These are phyloP conservation scores for Imleria badia DNA, from an alignment of 768 basidiomycete species.

Conservation along the genomic window DNA sequence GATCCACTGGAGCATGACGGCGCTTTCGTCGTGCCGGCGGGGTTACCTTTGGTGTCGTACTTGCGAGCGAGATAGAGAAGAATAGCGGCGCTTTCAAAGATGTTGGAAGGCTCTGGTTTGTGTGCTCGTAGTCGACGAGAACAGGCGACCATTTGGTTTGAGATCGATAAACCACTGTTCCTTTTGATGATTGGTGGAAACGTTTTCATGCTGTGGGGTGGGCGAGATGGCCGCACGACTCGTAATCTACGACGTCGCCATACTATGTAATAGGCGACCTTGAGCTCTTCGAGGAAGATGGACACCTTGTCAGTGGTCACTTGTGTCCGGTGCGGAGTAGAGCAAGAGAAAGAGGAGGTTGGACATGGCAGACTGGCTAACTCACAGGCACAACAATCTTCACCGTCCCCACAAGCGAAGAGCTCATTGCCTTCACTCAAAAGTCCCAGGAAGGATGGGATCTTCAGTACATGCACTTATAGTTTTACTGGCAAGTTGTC, in stretches of 20 bases:
- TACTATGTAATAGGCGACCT: constrained; percentile 53
- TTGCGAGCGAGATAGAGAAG: constrained; percentile 78
- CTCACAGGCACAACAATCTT: constrained; percentile 62
- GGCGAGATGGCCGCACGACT: constrained; percentile 33
- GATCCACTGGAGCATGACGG: constrained; percentile 83
- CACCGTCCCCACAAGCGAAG: constrained; percentile 80
- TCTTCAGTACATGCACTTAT: constrained; percentile 93
- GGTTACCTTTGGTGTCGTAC: constrained; percentile 72
- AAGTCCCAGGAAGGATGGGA: too few relatives aligned
- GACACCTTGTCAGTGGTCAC: too few relatives aligned
- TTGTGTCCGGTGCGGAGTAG: constrained; percentile 42
- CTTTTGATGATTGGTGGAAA: constrained; percentile 73
- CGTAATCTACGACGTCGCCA: constrained; percentile 46
- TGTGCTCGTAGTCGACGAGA: constrained; percentile 59
- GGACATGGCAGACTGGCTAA: constrained; percentile 16
- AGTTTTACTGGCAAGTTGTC: too few relatives aligned
- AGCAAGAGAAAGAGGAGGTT: constrained; percentile 30
- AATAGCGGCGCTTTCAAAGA: constrained; percentile 83
- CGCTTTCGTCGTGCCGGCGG: constrained; percentile 60
- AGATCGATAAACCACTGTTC: constrained; percentile 74
- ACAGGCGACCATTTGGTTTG: constrained; percentile 71
- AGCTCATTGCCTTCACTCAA: constrained; percentile 84
- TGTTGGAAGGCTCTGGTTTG: constrained; percentile 50
- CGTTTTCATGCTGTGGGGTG: constrained; percentile 42
- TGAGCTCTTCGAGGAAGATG: constrained; percentile 65